These are phyloP conservation scores for Rhodotorula graminis DNA, from an alignment of 768 basidiomycete genomes.

Conservation along the genomic window DNA sequence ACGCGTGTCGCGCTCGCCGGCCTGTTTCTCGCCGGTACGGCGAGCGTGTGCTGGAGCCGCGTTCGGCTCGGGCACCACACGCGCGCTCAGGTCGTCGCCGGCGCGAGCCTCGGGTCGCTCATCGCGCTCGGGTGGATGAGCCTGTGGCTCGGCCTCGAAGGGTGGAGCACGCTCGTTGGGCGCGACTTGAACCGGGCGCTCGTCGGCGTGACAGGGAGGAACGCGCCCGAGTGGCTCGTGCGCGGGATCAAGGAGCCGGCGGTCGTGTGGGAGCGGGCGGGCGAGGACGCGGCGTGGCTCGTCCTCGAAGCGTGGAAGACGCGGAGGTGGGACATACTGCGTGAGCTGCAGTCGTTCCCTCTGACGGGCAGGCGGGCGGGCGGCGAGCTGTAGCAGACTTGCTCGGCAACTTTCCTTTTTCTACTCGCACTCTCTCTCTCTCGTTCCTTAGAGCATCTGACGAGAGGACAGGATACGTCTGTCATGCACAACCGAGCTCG, in stretches of 20 bases:
- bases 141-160: conserved; percentile 37
- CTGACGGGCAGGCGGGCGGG: background rate
- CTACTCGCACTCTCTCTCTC: too few relatives aligned
- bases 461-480: too few relatives aligned
- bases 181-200: background rate
- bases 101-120: conserved; percentile 32
- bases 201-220: background rate
- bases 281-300: conserved; percentile 27
- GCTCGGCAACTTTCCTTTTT: too few relatives aligned
- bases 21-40: conserved; percentile 19
- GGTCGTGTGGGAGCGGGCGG: conserved; percentile 28
- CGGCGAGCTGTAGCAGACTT: conserved; percentile 5
- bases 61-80: conserved; percentile 43
- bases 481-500: too few relatives aligned
- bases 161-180: conserved; percentile 16
- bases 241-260: conserved; percentile 25
- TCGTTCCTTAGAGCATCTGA: too few relatives aligned
- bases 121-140: conserved; percentile 37
- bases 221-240: background rate
- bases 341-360: conserved; percentile 1
- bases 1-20: conserved; percentile 23
- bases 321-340: background rate
- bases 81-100: conserved; percentile 40
- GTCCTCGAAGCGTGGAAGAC: conserved; percentile 27
- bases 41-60: conserved; percentile 40